These are phyloP conservation scores for Pseudomonodictys pantanalensis DNA, from an alignment of 495 filamentous ascomycete species.

Conservation along the genomic window DNA sequence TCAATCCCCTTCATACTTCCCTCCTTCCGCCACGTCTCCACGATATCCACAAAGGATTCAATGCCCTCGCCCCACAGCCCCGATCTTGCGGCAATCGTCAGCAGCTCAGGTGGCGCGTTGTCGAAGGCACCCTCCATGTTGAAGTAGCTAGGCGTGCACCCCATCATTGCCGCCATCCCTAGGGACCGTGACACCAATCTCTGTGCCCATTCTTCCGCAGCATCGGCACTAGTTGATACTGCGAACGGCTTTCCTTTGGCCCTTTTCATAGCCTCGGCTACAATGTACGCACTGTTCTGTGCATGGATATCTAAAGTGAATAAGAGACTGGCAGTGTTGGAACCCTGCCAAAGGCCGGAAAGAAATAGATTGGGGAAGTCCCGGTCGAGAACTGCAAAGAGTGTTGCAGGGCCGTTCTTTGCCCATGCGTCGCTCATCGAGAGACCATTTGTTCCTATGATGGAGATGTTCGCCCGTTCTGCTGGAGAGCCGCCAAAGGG, in stretches of 20 bases:
- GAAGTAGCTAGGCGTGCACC: conserved; percentile 59
- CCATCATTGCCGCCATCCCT: conserved; percentile 41
- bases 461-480: conserved; percentile 41
- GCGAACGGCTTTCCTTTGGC: conserved; percentile 33
- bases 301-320: conserved; percentile 44
- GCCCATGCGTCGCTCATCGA: conserved; percentile 49
- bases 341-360: conserved; percentile 43
- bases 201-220: conserved; percentile 49
- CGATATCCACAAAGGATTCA: conserved; percentile 17
- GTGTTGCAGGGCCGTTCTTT: conserved; percentile 38
- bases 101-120: conserved; percentile 26
- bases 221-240: conserved; percentile 46
- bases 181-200: conserved; percentile 44
- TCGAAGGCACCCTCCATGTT: conserved; percentile 49
- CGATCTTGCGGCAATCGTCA: conserved; percentile 26
- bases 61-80: conserved; percentile 34
- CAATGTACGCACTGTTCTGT: conserved; percentile 48
- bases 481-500: conserved; percentile 38
- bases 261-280: conserved; percentile 43
- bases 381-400: conserved; percentile 48
- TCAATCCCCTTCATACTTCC: conserved; percentile 35
- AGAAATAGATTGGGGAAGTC: conserved; percentile 58
- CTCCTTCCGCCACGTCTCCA: conserved; percentile 34
- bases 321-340: conserved; percentile 43
- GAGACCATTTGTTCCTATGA: conserved; percentile 45